Conservation (phyloP, 1,284 basidiomycete species). For the Trametes pubescens region DNA sequence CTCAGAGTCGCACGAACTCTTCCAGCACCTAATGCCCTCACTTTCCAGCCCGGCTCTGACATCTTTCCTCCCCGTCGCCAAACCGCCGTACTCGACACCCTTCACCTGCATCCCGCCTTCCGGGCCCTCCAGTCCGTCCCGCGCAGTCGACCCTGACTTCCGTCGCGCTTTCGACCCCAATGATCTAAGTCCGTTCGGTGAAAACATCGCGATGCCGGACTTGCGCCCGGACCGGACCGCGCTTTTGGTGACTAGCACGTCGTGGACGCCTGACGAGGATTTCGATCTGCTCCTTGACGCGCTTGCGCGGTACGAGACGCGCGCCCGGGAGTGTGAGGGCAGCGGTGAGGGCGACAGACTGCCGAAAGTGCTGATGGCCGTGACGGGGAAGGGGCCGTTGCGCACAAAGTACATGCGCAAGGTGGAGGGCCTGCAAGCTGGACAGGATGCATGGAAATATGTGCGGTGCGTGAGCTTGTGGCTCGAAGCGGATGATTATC, state of each 20-base stretch:
- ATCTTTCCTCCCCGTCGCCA: constrained; percentile 51
- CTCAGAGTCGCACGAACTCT: constrained; percentile 79
- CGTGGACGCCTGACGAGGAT: constrained; percentile 98
- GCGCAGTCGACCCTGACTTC: constrained; percentile 38
- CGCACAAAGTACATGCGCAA: constrained; percentile 77
- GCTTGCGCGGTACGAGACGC: constrained; percentile 71
- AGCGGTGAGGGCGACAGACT: constrained; percentile 47
- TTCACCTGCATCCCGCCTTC: constrained; percentile 54
- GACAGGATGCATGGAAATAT: constrained; percentile 69
- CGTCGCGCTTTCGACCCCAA: constrained; percentile 1
- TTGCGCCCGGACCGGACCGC: constrained; percentile 81
- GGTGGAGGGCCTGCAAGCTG: constrained; percentile 59
- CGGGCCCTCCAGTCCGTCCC: constrained; percentile 34
- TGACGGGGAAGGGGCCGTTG: constrained; percentile 94
- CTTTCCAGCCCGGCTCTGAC: constrained; percentile 44
- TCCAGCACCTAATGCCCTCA: constrained; percentile 56
- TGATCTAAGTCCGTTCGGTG: constrained; percentile 25
- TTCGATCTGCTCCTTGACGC: constrained; percentile 86
- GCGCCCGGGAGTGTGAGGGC: constrained; percentile 52
- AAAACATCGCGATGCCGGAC: constrained; percentile 37
- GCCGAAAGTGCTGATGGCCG: constrained; percentile 82
- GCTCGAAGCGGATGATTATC: constrained; percentile 91
- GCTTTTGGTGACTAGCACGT: constrained; percentile 91
- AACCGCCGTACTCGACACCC: constrained; percentile 67
- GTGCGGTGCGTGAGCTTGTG: constrained; percentile 88